Evolutionary conservation across 108 stramenopile species (phyloP), one percentile per base, ranked within the genome.

Genomic region (Cyclotella choctawhatcheeana): DNA sequence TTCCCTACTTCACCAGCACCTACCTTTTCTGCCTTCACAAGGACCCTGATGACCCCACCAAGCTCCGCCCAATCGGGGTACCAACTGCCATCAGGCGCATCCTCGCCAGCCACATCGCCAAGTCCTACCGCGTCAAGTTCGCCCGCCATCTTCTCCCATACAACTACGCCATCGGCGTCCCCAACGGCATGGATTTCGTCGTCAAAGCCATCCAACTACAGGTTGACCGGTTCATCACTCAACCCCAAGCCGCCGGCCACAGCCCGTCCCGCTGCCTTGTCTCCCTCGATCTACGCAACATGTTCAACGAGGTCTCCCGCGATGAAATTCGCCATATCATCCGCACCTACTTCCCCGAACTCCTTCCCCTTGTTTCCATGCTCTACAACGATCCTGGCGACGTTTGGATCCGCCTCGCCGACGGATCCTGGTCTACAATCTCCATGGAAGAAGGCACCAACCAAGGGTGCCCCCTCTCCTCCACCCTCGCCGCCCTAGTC

Each of bases 11-110:
- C 61, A 52, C 30, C 1, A 48, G 47, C 44, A 71, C 60, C 50
- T 77, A 77, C 37, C 61, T 77, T 18, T 63, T 77, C 20, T 69
- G 69, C 20, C 69, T 77, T 16, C 61, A 77, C 21, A 77, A 77
- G 35, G 76, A 77, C 24, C 69, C 47, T 8, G 25, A 34, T 6
- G 69, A 77, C 50, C 61, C 48, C 3, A 26, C 50, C 29, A 77
- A 77, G 47, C 69, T 77, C 0, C 33, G 76, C 3, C 76, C 69
- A 17, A 55, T 71, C 21, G 60, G 69, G 3, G 64, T 77, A 2
- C 69, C 60, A 0, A 55, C 69, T 0, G 69, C 76, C 51, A 33
- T 77, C 62, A 24, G 76, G 14, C 60, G 69, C 3, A 50, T 77
- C 61, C 52, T 64, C 2, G 69, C 35, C 8, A 71, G 22, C 22